Evolutionary conservation across 768 basidiomycete species (phyloP).

Genomic region (Lactarius sp.): DNA sequence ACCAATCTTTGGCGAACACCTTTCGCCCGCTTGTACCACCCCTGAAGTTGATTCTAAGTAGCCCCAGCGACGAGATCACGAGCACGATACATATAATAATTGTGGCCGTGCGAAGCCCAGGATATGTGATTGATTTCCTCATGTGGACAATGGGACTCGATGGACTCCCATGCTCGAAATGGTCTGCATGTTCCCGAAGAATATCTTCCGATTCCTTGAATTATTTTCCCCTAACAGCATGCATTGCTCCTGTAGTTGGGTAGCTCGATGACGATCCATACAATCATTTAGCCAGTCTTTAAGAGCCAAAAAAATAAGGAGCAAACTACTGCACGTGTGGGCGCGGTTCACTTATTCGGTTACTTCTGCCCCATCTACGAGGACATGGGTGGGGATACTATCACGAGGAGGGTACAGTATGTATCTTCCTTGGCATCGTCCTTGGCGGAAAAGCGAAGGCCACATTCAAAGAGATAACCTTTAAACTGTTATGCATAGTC

Average conservation of each 20-base stretch:
- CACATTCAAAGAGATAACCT: not conserved
- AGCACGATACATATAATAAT: not conserved
- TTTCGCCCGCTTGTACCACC: no score
- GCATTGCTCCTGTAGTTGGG: not conserved
- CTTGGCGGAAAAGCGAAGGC: not conserved
- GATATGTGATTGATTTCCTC: no score
- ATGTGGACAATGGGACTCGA: not conserved
- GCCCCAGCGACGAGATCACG: not conserved
- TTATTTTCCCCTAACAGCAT: no score
- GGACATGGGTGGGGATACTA: not conserved
- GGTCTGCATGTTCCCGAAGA: no score
- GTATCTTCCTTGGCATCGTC: not conserved
- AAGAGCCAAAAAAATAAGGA: not conserved
- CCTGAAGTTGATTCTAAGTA: no score
- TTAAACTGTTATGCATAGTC: not conserved
- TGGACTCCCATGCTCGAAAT: not conserved
- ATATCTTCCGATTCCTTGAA: no score
- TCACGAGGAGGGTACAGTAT: not conserved
- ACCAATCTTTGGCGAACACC: not conserved
- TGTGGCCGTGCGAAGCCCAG: no score
- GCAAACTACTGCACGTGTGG: not conserved
- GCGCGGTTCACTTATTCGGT: not conserved
- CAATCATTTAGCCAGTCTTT: not conserved
- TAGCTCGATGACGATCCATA: not conserved
- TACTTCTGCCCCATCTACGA: not conserved